Evolutionary conservation across 1,139 yeast genomes (phyloP), one percentile per base, ranked within the genome.

Genomic region (Kodamaea sp.): DNA sequence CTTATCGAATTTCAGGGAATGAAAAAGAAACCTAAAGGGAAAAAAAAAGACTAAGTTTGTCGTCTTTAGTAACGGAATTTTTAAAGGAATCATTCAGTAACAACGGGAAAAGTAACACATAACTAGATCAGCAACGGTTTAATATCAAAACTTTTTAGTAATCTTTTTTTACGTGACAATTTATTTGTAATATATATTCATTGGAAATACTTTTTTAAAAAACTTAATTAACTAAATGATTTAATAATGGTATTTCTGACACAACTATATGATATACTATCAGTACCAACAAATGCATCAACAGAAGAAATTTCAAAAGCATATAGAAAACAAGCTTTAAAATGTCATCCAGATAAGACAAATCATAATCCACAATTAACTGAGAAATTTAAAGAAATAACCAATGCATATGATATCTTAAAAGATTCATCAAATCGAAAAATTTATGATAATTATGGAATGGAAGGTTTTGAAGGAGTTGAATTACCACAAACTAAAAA

Each of bases 281-380:
- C 59, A 31, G 70, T 70, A n/a, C 42, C 59, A 5, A 54, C 61
- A 6, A 45, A 45, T 6, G 73, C 75, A 5, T 50, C 71, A 3
- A 37, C 50, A 6, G 77, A 70, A 34, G 75, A 69, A 39, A 70
- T 71, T 11, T 57, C 73, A 12, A 58, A 57, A 32, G 58, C 74
- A 4, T 71, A 69, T 46, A 65, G 67, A 44, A 62, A 58, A 44
- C 58, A 62, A 41, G 76, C 76, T 3, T 54, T 71, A 25, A 66
- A 55, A 41, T 71, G 67, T 43, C 77, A 71, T 45, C 77, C 77
- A 1, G 77, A 71, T 48, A 71, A 71, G 47, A 71, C 74, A 10
- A 70, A 70, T 47, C 75, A 67, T 44, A 62, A 71, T 44, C 71
- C 73, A 1, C 62, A 57, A 37, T 50, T 68, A 29, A 70, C 76